These are phyloP conservation scores for Sclerotinia sclerotiorum DNA, from an alignment of 2,329 filamentous ascomycete species.

Conservation along the genomic window DNA sequence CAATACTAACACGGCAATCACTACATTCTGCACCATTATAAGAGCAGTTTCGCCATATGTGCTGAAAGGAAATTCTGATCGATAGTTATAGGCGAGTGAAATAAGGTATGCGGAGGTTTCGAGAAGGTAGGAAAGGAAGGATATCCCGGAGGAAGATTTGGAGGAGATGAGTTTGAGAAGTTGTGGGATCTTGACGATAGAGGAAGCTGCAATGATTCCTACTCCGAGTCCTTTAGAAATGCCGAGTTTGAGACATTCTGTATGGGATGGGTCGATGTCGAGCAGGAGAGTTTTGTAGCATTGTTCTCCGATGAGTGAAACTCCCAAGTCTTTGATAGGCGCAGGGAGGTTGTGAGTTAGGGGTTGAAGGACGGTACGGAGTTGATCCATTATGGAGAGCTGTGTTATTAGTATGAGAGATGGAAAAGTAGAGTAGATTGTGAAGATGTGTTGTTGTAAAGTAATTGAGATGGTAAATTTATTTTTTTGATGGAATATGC, in stretches of 20 bases:
- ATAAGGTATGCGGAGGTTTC: constrained; percentile 89
- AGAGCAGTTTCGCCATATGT: constrained; percentile 94
- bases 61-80: constrained; percentile 90
- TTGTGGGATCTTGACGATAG: constrained; percentile 95
- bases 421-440: neutral
- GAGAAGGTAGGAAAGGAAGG: constrained; percentile 87
- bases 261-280: constrained; percentile 75
- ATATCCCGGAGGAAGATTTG: constrained; percentile 78
- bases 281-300: constrained; percentile 88
- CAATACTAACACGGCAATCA: constrained; percentile 83
- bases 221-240: constrained; percentile 91
- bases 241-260: constrained; percentile 81
- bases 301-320: constrained; percentile 74
- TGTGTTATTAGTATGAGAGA: neutral
- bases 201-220: constrained; percentile 85
- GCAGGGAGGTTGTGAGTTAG: constrained; percentile 72
- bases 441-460: neutral
- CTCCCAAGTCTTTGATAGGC: constrained; percentile 71
- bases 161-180: constrained; percentile 87
- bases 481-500: constrained; percentile 1
- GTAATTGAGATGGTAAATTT: neutral
- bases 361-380: constrained; percentile 62
- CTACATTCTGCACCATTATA: constrained; percentile 88
- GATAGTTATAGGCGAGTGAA: constrained; percentile 86
- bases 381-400: constrained; percentile 53